Evolutionary conservation across 2,329 filamentous ascomycete species (phyloP), one percentile per base, ranked within the genome.

Genomic region (Thermothelomyces thermophilus): DNA sequence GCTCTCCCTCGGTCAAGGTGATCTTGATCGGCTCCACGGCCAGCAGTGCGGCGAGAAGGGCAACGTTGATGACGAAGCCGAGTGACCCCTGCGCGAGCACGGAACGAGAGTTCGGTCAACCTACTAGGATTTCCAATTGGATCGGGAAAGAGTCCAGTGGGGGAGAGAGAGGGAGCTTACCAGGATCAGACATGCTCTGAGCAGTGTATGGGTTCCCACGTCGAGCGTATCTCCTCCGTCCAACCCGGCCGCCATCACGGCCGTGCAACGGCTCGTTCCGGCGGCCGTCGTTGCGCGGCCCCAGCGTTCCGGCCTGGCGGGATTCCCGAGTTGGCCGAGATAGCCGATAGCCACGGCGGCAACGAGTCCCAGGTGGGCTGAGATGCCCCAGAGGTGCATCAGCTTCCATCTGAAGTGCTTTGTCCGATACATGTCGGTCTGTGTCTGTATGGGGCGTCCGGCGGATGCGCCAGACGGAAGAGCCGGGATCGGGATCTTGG

Each of bases 361-460:
- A 9, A 53, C 34, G 41, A 60, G 56, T 5, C 54, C 54, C 13
- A 60, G 49, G 19, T 60, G 57, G 26, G 46, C 51, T 5, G 59
- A 45, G 26, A 59, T 59, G 26, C 41, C 47, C 10, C 51, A 49
- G 14, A 56, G 30, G 35, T 60, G 58, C 26, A 51, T 48, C 24
- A 55, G 17, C 52, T 58, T 60, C 58, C 58, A 60, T 44, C 51
- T 28, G n/a, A 48, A 56, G 39, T 60, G 40, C 13, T 48, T 58
- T n/a, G 57, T 56, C 42, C 50, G 40, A 13, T 46, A 39, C 43
- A 47, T 44, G 49, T 1, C 30, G 44, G 24, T 11, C 6, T 28
- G 19, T 26, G 22, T 8, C 26, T 19, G 13, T 31, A 24, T 41
- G 39, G 36, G 20, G 20, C 19, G 19, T 22, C 17, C 11, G 22